Percentiles rank a stretch among this genome's conserved stretches.
Evolutionary conservation across 1,139 yeast genomes (phyloP).

Genomic region (Yamadazyma epiphylla): DNA sequence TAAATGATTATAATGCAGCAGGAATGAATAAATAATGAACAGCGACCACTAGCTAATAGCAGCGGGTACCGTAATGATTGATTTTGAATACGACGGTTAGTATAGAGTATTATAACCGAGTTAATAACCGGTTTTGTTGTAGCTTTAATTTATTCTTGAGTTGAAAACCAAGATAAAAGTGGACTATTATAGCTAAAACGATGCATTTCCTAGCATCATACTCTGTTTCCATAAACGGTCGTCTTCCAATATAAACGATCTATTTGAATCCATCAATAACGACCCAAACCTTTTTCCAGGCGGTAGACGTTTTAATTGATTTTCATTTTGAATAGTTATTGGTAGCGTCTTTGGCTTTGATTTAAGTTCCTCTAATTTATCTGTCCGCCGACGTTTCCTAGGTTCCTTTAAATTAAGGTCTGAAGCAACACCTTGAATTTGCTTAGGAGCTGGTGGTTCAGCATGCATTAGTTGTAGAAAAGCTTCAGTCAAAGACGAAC

Average conservation of each 20-base stretch:
- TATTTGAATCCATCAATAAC: conserved; percentile 46
- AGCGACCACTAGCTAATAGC: no score
- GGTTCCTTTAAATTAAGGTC: neutral
- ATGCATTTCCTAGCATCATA: no score
- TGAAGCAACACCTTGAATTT: conserved; percentile 1
- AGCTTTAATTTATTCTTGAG: no score
- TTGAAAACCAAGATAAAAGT: no score
- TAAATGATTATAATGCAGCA: no score
- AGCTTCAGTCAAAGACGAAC: conserved; percentile 11
- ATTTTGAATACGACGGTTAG: no score
- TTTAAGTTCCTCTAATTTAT: conserved; percentile 18
- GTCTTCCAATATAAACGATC: conserved; percentile 38
- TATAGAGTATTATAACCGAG: no score
- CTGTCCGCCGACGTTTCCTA: conserved; percentile 12
- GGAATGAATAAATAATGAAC: no score
- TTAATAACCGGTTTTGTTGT: no score
- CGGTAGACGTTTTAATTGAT: conserved; percentile 26
- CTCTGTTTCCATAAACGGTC: no score
- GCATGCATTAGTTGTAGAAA: conserved; percentile 11
- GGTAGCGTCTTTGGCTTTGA: conserved; percentile 16
- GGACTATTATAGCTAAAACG: no score
- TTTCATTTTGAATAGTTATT: conserved; percentile 17
- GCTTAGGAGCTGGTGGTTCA: conserved; percentile 5
- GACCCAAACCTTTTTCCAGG: conserved; percentile 2
- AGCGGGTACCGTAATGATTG: no score